Evolutionary conservation across 192 early-diverging fungal species (phyloP).

Genomic region (Coemansia sp.): DNA sequence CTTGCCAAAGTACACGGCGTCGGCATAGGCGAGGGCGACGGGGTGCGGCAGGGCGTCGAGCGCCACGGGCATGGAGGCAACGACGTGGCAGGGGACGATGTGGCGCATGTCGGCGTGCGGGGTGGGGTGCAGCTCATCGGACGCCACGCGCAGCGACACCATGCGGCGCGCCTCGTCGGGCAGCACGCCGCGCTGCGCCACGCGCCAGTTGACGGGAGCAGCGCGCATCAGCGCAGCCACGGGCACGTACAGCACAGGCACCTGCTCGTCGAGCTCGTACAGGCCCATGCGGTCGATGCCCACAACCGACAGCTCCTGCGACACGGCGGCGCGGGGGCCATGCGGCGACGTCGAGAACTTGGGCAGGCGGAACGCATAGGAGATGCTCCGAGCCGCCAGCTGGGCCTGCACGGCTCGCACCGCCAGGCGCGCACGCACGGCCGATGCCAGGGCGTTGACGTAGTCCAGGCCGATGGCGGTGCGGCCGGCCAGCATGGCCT

Average conservation of each 20-base stretch:
- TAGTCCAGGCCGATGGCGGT: constrained; percentile 51
- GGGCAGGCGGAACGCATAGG: constrained; percentile 49
- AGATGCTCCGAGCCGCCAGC: constrained; percentile 42
- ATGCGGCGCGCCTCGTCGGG: constrained; percentile 47
- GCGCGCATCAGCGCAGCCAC: constrained; percentile 47
- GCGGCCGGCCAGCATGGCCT: constrained; percentile 45
- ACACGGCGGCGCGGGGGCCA: constrained; percentile 47
- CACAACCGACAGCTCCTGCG: constrained; percentile 51
- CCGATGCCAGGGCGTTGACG: constrained; percentile 46
- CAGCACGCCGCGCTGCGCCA: constrained; percentile 39
- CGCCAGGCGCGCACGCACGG: constrained; percentile 44
- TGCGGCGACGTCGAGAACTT: constrained; percentile 54
- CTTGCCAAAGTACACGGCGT: constrained; percentile 44
- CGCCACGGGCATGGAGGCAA: constrained; percentile 43
- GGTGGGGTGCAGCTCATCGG: constrained; percentile 37
- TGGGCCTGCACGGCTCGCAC: constrained; percentile 48
- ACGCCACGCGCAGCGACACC: constrained; percentile 51
- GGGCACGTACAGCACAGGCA: constrained; percentile 46
- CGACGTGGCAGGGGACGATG: constrained; percentile 48
- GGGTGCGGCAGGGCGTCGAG: constrained; percentile 40
- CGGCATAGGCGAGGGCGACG: constrained; percentile 33
- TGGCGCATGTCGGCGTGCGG: constrained; percentile 22
- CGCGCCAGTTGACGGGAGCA: constrained; percentile 52
- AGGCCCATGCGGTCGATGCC: constrained; percentile 47
- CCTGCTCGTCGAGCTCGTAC: constrained; percentile 54